Percentiles rank a stretch among this genome's conserved stretches.
Evolutionary conservation across 306 rosid genomes (phyloP).

Genomic region (Trifolium pratense): DNA sequence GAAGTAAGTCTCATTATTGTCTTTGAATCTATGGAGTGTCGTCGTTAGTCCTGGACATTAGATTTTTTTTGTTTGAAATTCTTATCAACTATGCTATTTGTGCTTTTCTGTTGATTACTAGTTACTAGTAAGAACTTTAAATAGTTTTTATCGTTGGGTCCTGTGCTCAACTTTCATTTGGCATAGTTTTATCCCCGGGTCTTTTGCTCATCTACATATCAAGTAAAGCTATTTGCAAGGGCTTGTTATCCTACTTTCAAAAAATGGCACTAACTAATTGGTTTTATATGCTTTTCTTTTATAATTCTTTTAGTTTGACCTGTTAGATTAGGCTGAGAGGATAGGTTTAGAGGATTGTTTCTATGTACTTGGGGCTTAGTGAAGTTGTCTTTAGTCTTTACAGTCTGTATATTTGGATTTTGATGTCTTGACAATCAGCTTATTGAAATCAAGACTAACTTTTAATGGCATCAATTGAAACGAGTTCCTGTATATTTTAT

Average conservation of each 20-base stretch:
- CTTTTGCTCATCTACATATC: not conserved
- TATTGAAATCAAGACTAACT: not conserved
- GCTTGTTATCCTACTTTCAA: not conserved
- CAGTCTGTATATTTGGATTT: slow-evolving; percentile 25
- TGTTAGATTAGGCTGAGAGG: slow-evolving; percentile 20
- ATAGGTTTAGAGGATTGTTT: slow-evolving; percentile 17
- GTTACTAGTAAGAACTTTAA: not conserved
- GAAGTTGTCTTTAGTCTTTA: not conserved
- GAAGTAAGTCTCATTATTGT: slow-evolving; percentile 50
- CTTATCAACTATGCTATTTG: slow-evolving; percentile 21
- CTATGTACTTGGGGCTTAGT: slow-evolving; percentile 9
- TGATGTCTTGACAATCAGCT: no score
- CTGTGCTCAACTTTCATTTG: not conserved
- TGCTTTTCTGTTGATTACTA: slow-evolving; percentile 8
- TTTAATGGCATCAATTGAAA: slow-evolving; percentile 29
- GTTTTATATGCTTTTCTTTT: slow-evolving; percentile 26
- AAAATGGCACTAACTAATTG: not conserved
- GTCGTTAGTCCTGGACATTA: slow-evolving; percentile 21
- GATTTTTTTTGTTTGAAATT: slow-evolving; percentile 8
- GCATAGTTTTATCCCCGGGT: not conserved
- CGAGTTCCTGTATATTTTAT: not conserved
- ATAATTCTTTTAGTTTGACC: slow-evolving; percentile 21
- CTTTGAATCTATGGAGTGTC: slow-evolving; percentile 40
- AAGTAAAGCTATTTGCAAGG: not conserved
- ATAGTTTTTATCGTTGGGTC: not conserved